Evolutionary conservation across 352 stramenopile species (phyloP).

Genomic region (Phytophthora pluvialis): DNA sequence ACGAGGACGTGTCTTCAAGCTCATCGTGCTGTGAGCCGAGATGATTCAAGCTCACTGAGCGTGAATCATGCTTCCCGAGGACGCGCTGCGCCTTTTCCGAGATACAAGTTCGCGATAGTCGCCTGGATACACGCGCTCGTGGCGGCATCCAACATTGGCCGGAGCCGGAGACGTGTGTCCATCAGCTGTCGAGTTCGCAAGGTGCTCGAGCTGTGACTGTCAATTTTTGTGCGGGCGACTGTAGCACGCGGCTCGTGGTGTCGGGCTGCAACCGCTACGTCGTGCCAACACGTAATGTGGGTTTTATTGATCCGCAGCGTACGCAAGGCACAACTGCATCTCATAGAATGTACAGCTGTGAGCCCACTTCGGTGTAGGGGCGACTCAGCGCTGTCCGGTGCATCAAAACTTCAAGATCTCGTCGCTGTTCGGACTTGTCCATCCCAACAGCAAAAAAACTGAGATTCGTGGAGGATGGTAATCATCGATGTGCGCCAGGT

Average conservation of each 20-base stretch:
- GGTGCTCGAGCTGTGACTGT: not conserved
- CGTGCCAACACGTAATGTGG: not conserved
- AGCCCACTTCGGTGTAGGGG: slow-evolving; percentile 7
- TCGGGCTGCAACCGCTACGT: not conserved
- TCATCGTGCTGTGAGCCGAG: not conserved
- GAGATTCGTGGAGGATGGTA: slow-evolving; percentile 3
- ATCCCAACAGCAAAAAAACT: not conserved
- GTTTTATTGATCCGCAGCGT: not conserved
- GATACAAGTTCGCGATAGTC: slow-evolving; percentile 26
- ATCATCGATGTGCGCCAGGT: slow-evolving; percentile 8
- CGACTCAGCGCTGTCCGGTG: not conserved
- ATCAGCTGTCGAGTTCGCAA: slow-evolving; percentile 29
- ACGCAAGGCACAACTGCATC: slow-evolving; percentile 2
- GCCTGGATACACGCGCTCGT: not conserved
- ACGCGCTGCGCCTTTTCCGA: slow-evolving; percentile 25
- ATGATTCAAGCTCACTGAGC: too few species aligned
- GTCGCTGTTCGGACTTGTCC: slow-evolving; percentile 9
- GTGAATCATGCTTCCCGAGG: slow-evolving; percentile 3
- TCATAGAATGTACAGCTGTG: not conserved
- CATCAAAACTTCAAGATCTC: slow-evolving; percentile 23
- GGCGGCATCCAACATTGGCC: not conserved
- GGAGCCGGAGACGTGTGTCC: slow-evolving; percentile 18
- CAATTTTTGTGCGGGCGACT: slow-evolving; percentile 6
- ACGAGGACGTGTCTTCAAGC: slow-evolving; percentile 4
- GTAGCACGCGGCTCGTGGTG: not conserved